Evolutionary conservation across 805 yeast genomes (phyloP), one percentile per base, ranked within the genome.

Genomic region (Yarrowia bubula): DNA sequence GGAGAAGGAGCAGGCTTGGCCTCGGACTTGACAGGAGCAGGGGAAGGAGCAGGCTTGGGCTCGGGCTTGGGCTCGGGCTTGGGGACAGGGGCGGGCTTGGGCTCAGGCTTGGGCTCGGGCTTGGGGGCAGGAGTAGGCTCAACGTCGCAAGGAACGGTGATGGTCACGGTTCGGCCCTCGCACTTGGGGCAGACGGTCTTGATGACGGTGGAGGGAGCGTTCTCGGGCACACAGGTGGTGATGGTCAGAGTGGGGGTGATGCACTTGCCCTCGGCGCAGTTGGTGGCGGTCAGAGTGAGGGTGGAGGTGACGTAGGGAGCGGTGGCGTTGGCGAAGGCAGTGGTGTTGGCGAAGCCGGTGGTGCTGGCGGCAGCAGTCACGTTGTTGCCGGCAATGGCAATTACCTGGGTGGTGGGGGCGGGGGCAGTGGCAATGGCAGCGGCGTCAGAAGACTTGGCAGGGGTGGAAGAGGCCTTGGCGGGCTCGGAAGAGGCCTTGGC

Each of bases 131-230:
- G 50, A 31, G 51, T 31, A 8, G 9, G 37, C 37, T 46, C 51
- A 3, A 31, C 51, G 14, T 46, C 51, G 15, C 51, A 46, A 7
- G 51, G 51, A 10, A 46, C 51, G 38, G 51, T 46, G 51, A 46
- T 46, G 51, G 51, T 46, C 14, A 46, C 51, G 51, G 51, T 31
- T 31, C 37, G 51, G 51, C 51, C 51, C 51, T 46, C 51, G 51
- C 51, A 46, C 22, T n/a, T 33, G 39, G 37, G 38, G 31, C 53
- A 48, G 3, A 48, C 53, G n/a, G 53, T 48, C 39, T 48, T 33
- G 39, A 48, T 48, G 31, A 48, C 53, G 7, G 53, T 48, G 39
- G n/a, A 3, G 8, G 28, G 28, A 9, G 53, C 53, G 39, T 32
- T 17, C 39, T 33, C 11, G 28, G 53, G 53, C n/a, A 48, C 53